Base-by-base conservation (phyloP, 495 filamentous ascomycete genomes). In the Letharia lupina region DNA sequence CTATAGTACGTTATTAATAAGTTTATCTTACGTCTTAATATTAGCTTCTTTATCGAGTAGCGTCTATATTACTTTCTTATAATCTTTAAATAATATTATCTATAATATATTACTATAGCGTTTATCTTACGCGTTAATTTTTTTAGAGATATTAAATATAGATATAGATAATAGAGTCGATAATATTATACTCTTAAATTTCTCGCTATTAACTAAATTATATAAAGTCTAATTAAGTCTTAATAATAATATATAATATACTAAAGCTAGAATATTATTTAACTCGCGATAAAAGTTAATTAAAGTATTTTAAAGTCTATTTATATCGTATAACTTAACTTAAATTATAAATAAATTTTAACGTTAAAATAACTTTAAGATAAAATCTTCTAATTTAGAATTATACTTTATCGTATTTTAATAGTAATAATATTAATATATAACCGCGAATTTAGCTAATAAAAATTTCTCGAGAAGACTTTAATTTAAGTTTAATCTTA, bases 371-470 rank as follows among this genome's bases (percentile, higher is more conserved):
- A 72, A 31, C 50, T 23, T 66, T 12, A 62, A 50, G 39, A 65
- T 64, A 11, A 63, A 62, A 23, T 9, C n/a, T 28, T 67, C 40
- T 20, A 68, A 28, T 37, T 8, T 18, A 18, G 44, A 39, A 16
- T 8, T 40, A 42, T 10, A 10, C 9, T 45, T 42, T 28, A 6
- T n/a, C 28, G 45, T 59, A 1, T 23, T 61, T 62, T 62, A 1
- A 41, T 71, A 73, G 64, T 75, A 71, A 59, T 68, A n/a, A 52
- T 61, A 67, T 73, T 74, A 76, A 65, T 70, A 58, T 45, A 11
- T 20, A 35, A 74, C 75, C 2, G 75, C 75, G 45, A 66, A 76
- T 18, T 41, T 15, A 67, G 72, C 75, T 11, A 75, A 40, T 58
- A 73, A 71, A 44, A 69, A 72, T 20, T 73, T 59, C 18, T 44